A percentile compares a stretch with the other conserved stretches of the same genome.
Evolutionary conservation across 1,284 basidiomycete species (phyloP).

Genomic region (Cutaneotrichosporon cutaneum): DNA sequence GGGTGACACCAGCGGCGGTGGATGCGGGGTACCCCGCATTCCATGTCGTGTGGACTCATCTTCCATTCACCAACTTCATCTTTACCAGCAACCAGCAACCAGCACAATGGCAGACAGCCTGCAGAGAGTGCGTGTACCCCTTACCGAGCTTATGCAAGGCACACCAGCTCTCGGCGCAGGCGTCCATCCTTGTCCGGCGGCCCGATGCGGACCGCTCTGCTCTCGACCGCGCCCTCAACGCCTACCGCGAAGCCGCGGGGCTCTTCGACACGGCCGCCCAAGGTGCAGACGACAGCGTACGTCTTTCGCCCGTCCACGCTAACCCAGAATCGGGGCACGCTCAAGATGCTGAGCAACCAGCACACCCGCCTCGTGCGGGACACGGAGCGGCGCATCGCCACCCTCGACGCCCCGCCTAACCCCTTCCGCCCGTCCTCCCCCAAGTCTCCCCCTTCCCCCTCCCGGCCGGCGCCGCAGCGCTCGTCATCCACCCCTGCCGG

Average conservation of each 20-base stretch:
- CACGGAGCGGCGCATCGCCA: slow-evolving; percentile 41
- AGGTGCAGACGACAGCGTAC: slow-evolving; percentile 24
- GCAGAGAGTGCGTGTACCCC: slow-evolving; percentile 19
- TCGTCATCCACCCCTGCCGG: background rate
- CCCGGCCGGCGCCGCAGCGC: background rate
- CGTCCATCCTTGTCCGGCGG: slow-evolving; percentile 31
- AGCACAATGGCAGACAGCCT: slow-evolving; percentile 28
- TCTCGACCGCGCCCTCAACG: slow-evolving; percentile 32
- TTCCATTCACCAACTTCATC: background rate
- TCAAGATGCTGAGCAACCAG: slow-evolving; percentile 45
- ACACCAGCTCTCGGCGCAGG: slow-evolving; percentile 47
- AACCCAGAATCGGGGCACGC: slow-evolving; percentile 26
- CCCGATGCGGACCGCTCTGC: slow-evolving; percentile 21
- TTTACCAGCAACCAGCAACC: background rate
- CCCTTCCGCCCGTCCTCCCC: background rate
- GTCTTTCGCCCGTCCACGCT: background rate
- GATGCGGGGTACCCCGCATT: slow-evolving; percentile 15
- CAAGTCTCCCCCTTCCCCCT: background rate
- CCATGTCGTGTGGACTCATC: background rate
- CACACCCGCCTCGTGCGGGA: slow-evolving; percentile 47
- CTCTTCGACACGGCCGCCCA: slow-evolving; percentile 37
- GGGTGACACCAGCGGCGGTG: background rate
- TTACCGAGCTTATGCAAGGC: slow-evolving; percentile 31
- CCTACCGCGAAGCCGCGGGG: slow-evolving; percentile 43
- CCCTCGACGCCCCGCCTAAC: background rate